Base-by-base conservation (phyloP, 768 basidiomycete genomes). In the Pulveroboletus sp. region DNA sequence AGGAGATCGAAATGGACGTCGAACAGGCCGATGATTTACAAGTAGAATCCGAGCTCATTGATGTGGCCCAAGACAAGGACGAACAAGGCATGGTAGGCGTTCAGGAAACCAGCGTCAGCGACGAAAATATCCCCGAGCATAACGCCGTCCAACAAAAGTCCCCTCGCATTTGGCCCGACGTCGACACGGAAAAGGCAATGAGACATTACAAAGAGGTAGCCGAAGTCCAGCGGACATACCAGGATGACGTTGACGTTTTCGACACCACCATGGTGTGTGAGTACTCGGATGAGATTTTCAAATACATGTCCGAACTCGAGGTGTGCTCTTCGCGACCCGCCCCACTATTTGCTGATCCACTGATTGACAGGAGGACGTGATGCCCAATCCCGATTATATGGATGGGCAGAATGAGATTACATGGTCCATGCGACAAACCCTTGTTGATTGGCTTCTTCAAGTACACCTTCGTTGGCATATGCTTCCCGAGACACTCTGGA, bases 401-500 rank as follows among this genome's bases (percentile, higher is more conserved):
- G 81, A 84, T 37, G 85, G 84, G 34, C 97, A 99, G 70, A 83
- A 80, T 49, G 95, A 98, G 70, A 88, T 99, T 59, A 80, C 72
- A 54, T 95, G 94, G 94, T 69, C 77, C 17, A 97, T 97, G 94
- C 90, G 97, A 46, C 88, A 94, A 65, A 94, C 91, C 2, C 80
- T 99, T 34, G 89, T 99, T 57, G 97, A 99, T 74, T 99, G 97
- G 97, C 79, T 99, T 20, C 80, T 95, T 46, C 95, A 98, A 67
- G 93, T 98, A 29, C 97, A 99, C 74, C 75, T 97, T 52, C 87
- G 94, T 24, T 99, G 98, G 76, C 95, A 97, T 75, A 92, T 99
- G 90, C 81, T 97, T 40, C 95, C 97, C 24, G 97, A 99, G 70
- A 99, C 97, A 3, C 81, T 98, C 16, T 99, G 97, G 97, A 98